Evolutionary conservation across 2,329 filamentous ascomycete genomes (phyloP).

Genomic region (Talaromyces islandicus): DNA sequence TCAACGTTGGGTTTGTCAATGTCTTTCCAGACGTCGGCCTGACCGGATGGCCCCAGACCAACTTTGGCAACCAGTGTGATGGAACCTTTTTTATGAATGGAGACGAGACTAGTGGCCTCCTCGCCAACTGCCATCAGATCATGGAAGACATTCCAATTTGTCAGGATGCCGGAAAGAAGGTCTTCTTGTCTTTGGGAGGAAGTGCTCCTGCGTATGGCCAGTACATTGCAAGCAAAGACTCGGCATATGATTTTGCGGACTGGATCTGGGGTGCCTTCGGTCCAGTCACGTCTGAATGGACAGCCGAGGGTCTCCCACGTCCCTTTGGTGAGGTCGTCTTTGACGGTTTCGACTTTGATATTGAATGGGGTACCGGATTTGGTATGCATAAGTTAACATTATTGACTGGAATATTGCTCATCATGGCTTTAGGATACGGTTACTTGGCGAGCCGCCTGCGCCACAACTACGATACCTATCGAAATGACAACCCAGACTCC

Average conservation of each 20-base stretch:
- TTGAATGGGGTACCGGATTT: slow-evolving; percentile 47
- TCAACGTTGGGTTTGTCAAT: slow-evolving; percentile 53
- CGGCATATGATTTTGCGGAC: slow-evolving; percentile 43
- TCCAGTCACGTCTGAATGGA: slow-evolving; percentile 28
- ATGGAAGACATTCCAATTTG: slow-evolving; percentile 40
- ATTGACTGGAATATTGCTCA: neutral
- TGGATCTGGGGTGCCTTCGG: slow-evolving; percentile 49
- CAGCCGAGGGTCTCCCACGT: slow-evolving; percentile 33
- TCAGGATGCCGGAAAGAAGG: slow-evolving; percentile 38
- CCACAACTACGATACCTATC: slow-evolving; percentile 29
- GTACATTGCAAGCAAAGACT: slow-evolving; percentile 33
- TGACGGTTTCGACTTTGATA: slow-evolving; percentile 50
- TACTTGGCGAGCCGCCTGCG: slow-evolving; percentile 45
- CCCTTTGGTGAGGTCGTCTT: slow-evolving; percentile 45
- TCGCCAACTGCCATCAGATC: slow-evolving; percentile 40
- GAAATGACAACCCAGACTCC: slow-evolving; percentile 15
- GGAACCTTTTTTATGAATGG: slow-evolving; percentile 31
- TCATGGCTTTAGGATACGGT: slow-evolving; percentile 33
- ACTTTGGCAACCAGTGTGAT: slow-evolving; percentile 53
- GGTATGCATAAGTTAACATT: slow-evolving; percentile 30
- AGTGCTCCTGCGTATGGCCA: slow-evolving; percentile 32
- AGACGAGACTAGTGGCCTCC: slow-evolving; percentile 33
- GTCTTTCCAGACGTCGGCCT: slow-evolving; percentile 43
- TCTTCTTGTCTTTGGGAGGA: slow-evolving; percentile 44
- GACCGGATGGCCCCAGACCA: slow-evolving; percentile 46